Base-by-base conservation (phyloP, 331 rosid species). In the Quercus tomentella region DNA sequence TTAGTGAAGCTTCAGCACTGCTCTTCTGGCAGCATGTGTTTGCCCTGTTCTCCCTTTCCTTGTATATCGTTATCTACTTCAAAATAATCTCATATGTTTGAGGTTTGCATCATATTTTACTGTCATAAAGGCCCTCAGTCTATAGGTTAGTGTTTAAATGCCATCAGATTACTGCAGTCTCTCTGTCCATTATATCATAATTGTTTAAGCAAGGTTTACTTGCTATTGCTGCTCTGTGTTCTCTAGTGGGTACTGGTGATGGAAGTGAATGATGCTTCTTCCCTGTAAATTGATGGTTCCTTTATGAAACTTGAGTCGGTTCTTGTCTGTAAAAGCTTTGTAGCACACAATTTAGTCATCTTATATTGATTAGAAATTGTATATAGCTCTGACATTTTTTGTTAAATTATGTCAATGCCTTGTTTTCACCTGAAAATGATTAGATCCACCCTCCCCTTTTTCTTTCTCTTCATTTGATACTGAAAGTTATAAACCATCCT, bases 11-110 rank as follows among this genome's bases (percentile, higher is more conserved):
- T 72, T 93, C 95, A 4, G 85, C 94, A 77, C 76, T 90, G 70
- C 81, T 91, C 82, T 90, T 92, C 82, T 92, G 95, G 95, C 95
- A 92, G 74, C 93, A 93, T 37, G 78, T 86, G 77, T 91, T 85
- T 79, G 84, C 93, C 7, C 91, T 90, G 70, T 79, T 86, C 85
- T 89, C 97, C 76, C 78, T 91, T 77, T 89, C 97, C 18, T 30
- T 93, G 66, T 89, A 87, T 73, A 81, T 89, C 58, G 81, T 86
- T 28, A 60, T 89, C 70, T 89, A 85, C 86, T 92, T 87, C 54
- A 86, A 89, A 76, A 56, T 87, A 23, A 33, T 89, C 56, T 7
- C 63, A 5, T 83, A 81, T n/a, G 3, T 91, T 3, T 91, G 87
- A 90, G 55, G 67, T 61, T 77, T 62, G 51, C 22, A 15, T 67